Evolutionary conservation across 2,329 filamentous ascomycete species (phyloP).

Genomic region (Aspergillus glaucus): DNA sequence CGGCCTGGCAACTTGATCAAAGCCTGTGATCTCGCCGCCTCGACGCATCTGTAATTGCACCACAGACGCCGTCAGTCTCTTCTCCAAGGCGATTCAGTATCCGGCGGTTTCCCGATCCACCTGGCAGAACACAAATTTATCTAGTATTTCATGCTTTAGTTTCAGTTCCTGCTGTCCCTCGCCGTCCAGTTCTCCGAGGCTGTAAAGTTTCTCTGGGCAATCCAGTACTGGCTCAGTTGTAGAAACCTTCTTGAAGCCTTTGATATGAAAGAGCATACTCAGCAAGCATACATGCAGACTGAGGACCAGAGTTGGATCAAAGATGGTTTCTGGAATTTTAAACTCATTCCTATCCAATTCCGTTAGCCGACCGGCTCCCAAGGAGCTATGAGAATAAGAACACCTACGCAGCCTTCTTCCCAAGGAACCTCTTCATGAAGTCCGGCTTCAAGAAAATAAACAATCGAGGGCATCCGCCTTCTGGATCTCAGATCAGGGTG

Average conservation of each 20-base stretch:
- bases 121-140: slow-evolving; percentile 29
- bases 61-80: slow-evolving; percentile 17
- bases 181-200: slow-evolving; percentile 26
- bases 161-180: slow-evolving; percentile 26
- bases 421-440: no score
- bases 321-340: slow-evolving; percentile 31
- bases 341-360: slow-evolving; percentile 25
- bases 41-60: slow-evolving; percentile 20
- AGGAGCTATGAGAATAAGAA: no score
- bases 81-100: slow-evolving; percentile 19
- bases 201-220: slow-evolving; percentile 29
- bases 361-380: neutral
- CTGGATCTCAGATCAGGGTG: slow-evolving; percentile 21
- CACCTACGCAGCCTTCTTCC: no score
- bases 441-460: no score
- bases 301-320: slow-evolving; percentile 26
- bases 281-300: slow-evolving; percentile 31
- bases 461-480: slow-evolving; percentile 3
- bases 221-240: slow-evolving; percentile 12
- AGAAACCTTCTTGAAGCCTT: neutral
- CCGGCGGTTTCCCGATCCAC: slow-evolving; percentile 13
- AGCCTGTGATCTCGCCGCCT: slow-evolving; percentile 25
- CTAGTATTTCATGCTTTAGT: slow-evolving; percentile 25
- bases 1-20: slow-evolving; percentile 19
- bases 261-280: slow-evolving; percentile 7